Evolutionary conservation across 2,329 filamentous ascomycete species (phyloP).

Genomic region (Cordyceps militaris): DNA sequence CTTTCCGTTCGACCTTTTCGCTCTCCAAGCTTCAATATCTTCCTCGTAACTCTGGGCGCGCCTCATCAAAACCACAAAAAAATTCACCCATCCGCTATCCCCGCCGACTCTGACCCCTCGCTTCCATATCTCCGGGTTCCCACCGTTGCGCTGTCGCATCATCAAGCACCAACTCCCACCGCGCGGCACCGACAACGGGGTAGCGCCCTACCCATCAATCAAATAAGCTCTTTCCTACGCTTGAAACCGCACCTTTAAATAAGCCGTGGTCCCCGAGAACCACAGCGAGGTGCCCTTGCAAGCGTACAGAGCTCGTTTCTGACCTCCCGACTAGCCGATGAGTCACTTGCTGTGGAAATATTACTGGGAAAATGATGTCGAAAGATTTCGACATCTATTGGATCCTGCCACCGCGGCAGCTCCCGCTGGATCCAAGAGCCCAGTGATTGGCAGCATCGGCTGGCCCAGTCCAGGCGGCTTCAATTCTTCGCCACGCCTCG

Average conservation of each 20-base stretch:
- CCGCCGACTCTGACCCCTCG: not conserved
- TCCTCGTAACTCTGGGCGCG: not conserved
- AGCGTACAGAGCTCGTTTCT: slow-evolving; percentile 35
- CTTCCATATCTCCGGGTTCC: slow-evolving; percentile 1
- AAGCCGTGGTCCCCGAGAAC: slow-evolving; percentile 80
- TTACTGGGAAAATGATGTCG: slow-evolving; percentile 97
- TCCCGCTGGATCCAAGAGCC: slow-evolving; percentile 48
- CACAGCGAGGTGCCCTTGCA: slow-evolving; percentile 78
- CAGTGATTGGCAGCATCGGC: slow-evolving; percentile 33
- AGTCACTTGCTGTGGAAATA: slow-evolving; percentile 95
- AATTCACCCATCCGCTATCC: not conserved
- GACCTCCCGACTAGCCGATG: slow-evolving; percentile 56
- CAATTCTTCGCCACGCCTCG: slow-evolving; percentile 43
- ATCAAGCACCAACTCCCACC: not conserved
- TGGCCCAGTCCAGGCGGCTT: slow-evolving; percentile 29
- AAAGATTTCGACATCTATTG: slow-evolving; percentile 84
- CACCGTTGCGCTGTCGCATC: not conserved
- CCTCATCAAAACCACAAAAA: not conserved
- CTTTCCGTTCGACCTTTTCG: not conserved
- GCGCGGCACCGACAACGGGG: not conserved
- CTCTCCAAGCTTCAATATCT: not conserved
- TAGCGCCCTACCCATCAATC: not conserved
- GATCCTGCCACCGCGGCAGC: slow-evolving; percentile 58
- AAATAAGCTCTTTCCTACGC: slow-evolving; percentile 25
- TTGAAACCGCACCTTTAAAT: slow-evolving; percentile 67